phyloP scores from a whole-genome alignment of 768 basidiomycete genomes.

The Phanerochaete carnosa region DNA sequence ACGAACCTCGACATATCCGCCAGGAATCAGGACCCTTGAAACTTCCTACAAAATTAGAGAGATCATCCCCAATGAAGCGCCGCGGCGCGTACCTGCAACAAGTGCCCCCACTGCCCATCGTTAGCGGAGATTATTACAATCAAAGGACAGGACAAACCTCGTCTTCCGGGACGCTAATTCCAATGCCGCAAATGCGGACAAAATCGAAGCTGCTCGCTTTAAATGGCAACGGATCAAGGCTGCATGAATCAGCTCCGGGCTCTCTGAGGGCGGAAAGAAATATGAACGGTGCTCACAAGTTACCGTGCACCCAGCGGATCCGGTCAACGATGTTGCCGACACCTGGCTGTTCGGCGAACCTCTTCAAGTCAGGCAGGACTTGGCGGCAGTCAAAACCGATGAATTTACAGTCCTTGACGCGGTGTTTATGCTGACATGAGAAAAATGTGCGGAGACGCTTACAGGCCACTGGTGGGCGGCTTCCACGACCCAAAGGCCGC shows the following conservation, averaged over 20 bases:
- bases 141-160: constrained; percentile 37
- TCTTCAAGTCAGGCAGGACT: constrained; percentile 50
- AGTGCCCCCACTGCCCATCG: constrained; percentile 51
- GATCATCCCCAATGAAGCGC: constrained; percentile 10
- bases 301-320: constrained; percentile 64
- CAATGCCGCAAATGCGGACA: constrained; percentile 60
- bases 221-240: constrained; percentile 66
- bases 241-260: constrained; percentile 25
- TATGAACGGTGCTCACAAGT: constrained; percentile 45
- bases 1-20: constrained; percentile 61
- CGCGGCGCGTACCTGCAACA: constrained; percentile 50
- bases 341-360: not conserved
- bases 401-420: constrained; percentile 41
- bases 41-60: constrained; percentile 47
- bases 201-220: constrained; percentile 56
- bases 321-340: constrained; percentile 40
- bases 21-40: constrained; percentile 58
- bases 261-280: not conserved
- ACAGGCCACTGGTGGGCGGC: constrained; percentile 69
- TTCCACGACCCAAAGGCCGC: constrained; percentile 67
- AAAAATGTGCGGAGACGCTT: constrained; percentile 16
- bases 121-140: not conserved
- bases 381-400: constrained; percentile 57
- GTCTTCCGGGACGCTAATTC: constrained; percentile 69
- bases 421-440: not conserved